Base-by-base conservation (phyloP, 495 filamentous ascomycete genomes). In the Trichoderma gamsii region DNA sequence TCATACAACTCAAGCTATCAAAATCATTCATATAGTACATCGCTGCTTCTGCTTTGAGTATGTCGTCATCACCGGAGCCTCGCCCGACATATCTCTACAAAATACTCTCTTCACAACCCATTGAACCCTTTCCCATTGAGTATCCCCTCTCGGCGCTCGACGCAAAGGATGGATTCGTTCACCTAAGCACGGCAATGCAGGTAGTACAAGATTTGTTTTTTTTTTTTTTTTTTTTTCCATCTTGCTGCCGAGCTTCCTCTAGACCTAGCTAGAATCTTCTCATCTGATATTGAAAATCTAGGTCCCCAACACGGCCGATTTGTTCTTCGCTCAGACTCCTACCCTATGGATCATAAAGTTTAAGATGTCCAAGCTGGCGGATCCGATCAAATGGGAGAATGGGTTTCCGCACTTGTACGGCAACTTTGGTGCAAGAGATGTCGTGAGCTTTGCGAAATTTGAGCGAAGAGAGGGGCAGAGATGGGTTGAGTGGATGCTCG, bases 111-210 rank as follows among this genome's bases (percentile, higher is more conserved):
- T 68, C 74, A 25, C 72, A 75, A 12, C 82, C 83, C n/a, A 79
- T 79, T 18, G 67, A 73, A 27, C 82, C 83, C n/a, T 76, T 85
- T 68, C 82, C 83, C 21, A 71, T 73, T 0, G 67, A 73, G 67
- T 83, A 81, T 67, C 82, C 81, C 16, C 78, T 81, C 65, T 84
- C 83, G 61, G 76, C 79, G 25, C 75, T 84, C 8, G 83, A 85
- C 72, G 75, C 73, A 67, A 72, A 81, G 63, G 83, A 85, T 66
- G 83, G 83, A 16, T 85, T 85, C 71, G 76, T 85, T 8, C 83
- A 85, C 63, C 70, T 85, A 21, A 84, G 81, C 69, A 77, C 76
- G 9, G 76, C 81, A 21, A 72, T 71, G 64, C 83, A 82, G 76
- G 81, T 81, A 74, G 68, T 75, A 4, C 6, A 25, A 32, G 4